Evolutionary conservation across 1,284 basidiomycete genomes (phyloP), one percentile per base, ranked within the genome.

Genomic region (Ceratobasidium sp.): DNA sequence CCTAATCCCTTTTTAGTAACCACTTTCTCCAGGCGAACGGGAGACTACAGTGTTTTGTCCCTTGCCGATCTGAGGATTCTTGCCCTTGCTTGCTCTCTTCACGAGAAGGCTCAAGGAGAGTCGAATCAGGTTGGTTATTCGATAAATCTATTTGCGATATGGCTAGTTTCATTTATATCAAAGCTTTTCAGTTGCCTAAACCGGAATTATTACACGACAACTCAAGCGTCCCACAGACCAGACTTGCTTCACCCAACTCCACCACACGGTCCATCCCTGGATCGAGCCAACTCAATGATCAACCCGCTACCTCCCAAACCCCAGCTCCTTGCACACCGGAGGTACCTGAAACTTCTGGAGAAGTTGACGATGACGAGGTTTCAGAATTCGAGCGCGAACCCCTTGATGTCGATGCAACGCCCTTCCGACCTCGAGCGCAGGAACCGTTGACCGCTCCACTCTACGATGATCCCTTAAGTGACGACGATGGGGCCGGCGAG

Each of bases 31-130:
- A 97, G 96, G 88, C 95, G 96, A 88, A 98, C 97, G 0, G 98
- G 98, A 85, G 98, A 99, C 85, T 97, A 96, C 83, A 89, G 95
- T 48, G 97, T 97, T 62, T 89, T 99, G 44, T 98, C 96, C 10
- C 90, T 92, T 82, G 90, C 97, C 20, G 98, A 99, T 91, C 85
- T 99, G 77, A 93, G 94, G 80, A 93, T 99, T 54, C 87, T 99
- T 62, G 98, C 98, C 0, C 87, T 99, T 81, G 96, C 96, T 0
- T 93, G 95, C 83, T 90, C 92, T 62, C 86, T 97, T 77, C 92
- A 91, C 86, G 89, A 88, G 75, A 83, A 86, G 71, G 84, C 85
- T 13, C n/a, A 69, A 52, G 6, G 12, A n/a, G 52, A 50, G 33
- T 23, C 20, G 23, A 75, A 50, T 23, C 64, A 80, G 44, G 50